Evolutionary conservation across 371 early-diverging fungal genomes (phyloP).

Genomic region (Mortierella sp.): DNA sequence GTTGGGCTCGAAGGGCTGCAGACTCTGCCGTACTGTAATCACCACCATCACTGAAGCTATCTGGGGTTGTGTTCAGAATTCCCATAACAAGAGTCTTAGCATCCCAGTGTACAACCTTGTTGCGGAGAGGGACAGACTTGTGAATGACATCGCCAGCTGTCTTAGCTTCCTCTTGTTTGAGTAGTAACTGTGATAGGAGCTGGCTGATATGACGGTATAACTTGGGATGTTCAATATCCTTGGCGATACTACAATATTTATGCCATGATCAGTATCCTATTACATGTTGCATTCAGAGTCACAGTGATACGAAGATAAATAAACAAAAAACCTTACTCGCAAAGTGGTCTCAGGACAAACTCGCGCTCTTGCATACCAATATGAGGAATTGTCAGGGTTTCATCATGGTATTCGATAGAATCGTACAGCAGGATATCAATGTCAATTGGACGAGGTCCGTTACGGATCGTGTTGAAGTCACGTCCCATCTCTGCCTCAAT

Average conservation of each 20-base stretch:
- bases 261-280: too few relatives aligned
- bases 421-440: conserved; percentile 96
- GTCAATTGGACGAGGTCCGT: conserved; percentile 95
- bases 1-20: conserved; percentile 79
- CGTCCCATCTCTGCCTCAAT: conserved; percentile 90
- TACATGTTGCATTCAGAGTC: too few relatives aligned
- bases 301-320: background rate
- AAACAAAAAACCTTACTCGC: conserved; percentile 73
- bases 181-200: conserved; percentile 80
- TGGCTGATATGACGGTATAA: conserved; percentile 85
- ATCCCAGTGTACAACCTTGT: conserved; percentile 68
- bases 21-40: conserved; percentile 67
- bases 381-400: conserved; percentile 90
- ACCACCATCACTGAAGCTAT: conserved; percentile 97
- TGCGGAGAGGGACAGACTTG: conserved; percentile 55
- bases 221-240: conserved; percentile 90
- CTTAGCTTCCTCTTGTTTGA: conserved; percentile 54
- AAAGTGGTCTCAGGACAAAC: conserved; percentile 95
- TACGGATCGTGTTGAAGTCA: conserved; percentile 72
- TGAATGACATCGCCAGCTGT: conserved; percentile 61
- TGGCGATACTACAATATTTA: conserved; percentile 73
- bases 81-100: conserved; percentile 92
- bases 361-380: conserved; percentile 89
- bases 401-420: conserved; percentile 77
- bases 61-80: conserved; percentile 96